Evolutionary conservation across 768 basidiomycete genomes (phyloP).

Genomic region (Termitomyces sp.): DNA sequence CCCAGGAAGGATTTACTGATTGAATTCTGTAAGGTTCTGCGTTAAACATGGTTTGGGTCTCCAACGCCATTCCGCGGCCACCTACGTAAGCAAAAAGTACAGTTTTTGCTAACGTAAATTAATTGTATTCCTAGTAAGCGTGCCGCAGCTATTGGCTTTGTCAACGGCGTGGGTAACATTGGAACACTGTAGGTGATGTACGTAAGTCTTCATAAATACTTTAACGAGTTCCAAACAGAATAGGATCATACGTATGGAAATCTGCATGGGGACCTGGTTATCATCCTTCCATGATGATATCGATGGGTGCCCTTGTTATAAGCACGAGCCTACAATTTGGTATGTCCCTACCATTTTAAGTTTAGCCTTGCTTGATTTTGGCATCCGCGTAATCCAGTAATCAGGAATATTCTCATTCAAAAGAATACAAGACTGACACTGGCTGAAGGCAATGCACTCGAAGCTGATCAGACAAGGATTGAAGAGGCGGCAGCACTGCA

Average conservation of each 20-base stretch:
- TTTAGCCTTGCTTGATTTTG: background rate
- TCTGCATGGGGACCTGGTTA: slow-evolving; percentile 53
- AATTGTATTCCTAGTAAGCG: slow-evolving; percentile 29
- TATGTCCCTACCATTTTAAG: background rate
- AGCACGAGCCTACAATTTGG: slow-evolving; percentile 21
- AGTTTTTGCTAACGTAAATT: background rate
- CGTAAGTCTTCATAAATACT: background rate
- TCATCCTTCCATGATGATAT: slow-evolving; percentile 55
- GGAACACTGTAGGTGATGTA: slow-evolving; percentile 43
- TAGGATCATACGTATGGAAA: slow-evolving; percentile 58
- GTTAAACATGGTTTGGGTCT: slow-evolving; percentile 56
- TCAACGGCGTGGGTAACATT: slow-evolving; percentile 51
- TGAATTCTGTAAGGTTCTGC: slow-evolving; percentile 25
- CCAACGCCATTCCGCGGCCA: slow-evolving; percentile 56
- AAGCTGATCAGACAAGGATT: slow-evolving; percentile 39
- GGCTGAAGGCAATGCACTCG: slow-evolving; percentile 36
- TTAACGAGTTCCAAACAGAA: slow-evolving; percentile 24
- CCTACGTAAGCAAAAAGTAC: slow-evolving; percentile 34
- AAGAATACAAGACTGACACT: slow-evolving; percentile 44
- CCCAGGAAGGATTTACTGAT: background rate
- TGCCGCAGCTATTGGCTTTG: slow-evolving; percentile 55
- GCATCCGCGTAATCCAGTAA: slow-evolving; percentile 15
- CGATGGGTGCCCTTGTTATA: slow-evolving; percentile 25
- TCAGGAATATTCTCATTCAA: slow-evolving; percentile 38
- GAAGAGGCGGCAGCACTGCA: slow-evolving; percentile 53